These are phyloP conservation scores for Angophora floribunda DNA, from an alignment of 345 rosid species.

Conservation along the genomic window DNA sequence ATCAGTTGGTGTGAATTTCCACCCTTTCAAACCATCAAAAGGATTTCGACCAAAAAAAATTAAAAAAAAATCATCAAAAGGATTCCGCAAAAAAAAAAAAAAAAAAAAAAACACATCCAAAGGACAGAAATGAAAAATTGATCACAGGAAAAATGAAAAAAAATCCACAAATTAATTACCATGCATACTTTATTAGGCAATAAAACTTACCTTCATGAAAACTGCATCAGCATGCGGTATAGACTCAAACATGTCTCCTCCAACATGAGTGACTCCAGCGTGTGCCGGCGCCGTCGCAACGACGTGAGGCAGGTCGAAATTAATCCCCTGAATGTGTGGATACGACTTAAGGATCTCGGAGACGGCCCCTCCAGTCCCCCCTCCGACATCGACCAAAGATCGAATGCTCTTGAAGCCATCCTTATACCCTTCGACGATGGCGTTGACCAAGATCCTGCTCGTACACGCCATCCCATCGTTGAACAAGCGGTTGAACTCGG, in stretches of 20 bases:
- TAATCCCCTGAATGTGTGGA: slow-evolving; percentile 4
- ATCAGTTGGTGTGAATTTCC: background rate
- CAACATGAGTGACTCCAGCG: slow-evolving; percentile 4
- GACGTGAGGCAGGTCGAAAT: slow-evolving; percentile 18
- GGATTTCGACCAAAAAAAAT: background rate
- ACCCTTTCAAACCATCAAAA: background rate
- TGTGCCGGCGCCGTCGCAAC: slow-evolving; percentile 1
- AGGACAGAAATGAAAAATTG: background rate
- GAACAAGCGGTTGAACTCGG: background rate
- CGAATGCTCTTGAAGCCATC: slow-evolving; percentile 1
- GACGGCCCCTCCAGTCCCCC: slow-evolving; percentile 1
- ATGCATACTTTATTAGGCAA: background rate
- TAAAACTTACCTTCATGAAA: slow-evolving; percentile 4
- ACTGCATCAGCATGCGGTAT: slow-evolving; percentile 10
- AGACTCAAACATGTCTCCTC: slow-evolving; percentile 11
- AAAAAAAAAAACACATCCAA: background rate
- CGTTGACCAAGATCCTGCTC: background rate
- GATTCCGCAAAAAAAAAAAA: background rate
- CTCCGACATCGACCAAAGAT: slow-evolving; percentile 13
- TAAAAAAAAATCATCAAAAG: background rate
- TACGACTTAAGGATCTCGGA: slow-evolving; percentile 1
- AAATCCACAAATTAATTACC: background rate
- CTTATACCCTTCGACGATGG: background rate
- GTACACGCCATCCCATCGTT: slow-evolving; percentile 6
- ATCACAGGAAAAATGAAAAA: background rate